Evolutionary conservation across 106 monocot species (phyloP).

Genomic region (Dendrobium nobile): DNA sequence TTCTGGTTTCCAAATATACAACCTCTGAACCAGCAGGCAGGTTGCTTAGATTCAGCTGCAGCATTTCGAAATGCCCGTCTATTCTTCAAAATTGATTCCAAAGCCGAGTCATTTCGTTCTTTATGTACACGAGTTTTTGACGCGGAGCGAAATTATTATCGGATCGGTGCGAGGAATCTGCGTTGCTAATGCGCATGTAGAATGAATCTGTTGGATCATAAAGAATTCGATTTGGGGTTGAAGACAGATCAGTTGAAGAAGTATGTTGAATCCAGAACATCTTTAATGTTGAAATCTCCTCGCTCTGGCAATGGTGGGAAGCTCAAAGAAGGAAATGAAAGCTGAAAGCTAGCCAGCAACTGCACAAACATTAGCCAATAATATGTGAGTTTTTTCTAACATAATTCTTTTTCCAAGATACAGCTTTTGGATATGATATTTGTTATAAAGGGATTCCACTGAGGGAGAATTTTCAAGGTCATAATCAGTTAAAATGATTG

Average conservation of each 20-base stretch:
- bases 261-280: conserved; percentile 68
- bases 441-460: too few relatives aligned
- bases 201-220: not conserved
- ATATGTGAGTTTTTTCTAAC: not conserved
- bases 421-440: too few relatives aligned
- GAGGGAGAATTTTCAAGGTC: too few relatives aligned
- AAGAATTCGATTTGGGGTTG: not conserved
- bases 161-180: not conserved
- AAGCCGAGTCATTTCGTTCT: too few relatives aligned
- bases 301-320: conserved; percentile 81
- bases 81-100: too few relatives aligned
- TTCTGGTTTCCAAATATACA: too few relatives aligned
- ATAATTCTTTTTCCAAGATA: not conserved
- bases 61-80: too few relatives aligned
- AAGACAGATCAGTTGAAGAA: conserved; percentile 68
- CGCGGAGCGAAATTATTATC: not conserved
- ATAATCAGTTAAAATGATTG: too few relatives aligned
- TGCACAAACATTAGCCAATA: conserved; percentile 21
- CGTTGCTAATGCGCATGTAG: not conserved
- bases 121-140: too few relatives aligned
- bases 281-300: conserved; percentile 64
- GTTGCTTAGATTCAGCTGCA: too few relatives aligned
- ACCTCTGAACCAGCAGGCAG: too few relatives aligned
- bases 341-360: conserved; percentile 60
- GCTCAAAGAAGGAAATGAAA: conserved; percentile 52